Evolutionary conservation across 2,329 filamentous ascomycete genomes (phyloP).

Genomic region (Nannizzia gypsea): DNA sequence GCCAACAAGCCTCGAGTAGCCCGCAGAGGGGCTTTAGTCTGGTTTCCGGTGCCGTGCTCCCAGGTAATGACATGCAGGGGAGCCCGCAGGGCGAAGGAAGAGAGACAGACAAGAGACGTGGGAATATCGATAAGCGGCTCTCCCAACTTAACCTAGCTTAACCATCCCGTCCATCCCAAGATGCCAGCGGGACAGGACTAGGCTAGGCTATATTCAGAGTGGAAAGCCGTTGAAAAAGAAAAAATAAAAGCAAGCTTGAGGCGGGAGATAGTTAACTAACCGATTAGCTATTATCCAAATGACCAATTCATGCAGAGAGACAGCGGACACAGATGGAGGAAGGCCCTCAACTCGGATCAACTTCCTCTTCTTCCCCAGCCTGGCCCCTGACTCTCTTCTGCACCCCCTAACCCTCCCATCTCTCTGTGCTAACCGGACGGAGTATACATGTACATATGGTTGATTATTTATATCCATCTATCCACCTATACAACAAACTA

Average conservation of each 20-base stretch:
- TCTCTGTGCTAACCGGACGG: neutral
- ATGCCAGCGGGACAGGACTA: neutral
- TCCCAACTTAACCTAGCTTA: neutral
- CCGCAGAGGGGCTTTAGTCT: neutral
- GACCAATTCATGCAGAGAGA: too few relatives aligned
- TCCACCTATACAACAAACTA: too few relatives aligned
- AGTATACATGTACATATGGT: neutral
- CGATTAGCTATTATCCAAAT: too few relatives aligned
- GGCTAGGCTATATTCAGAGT: neutral
- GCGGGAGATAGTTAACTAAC: too few relatives aligned
- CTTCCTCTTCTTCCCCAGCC: neutral
- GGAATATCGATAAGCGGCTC: neutral
- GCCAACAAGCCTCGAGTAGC: neutral
- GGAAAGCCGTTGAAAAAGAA: conserved; percentile 1
- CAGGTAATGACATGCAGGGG: neutral
- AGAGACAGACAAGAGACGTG: neutral
- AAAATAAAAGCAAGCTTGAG: neutral
- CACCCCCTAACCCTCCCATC: neutral
- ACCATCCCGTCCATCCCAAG: neutral
- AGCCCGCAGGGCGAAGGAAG: neutral
- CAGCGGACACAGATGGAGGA: neutral
- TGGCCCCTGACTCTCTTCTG: neutral
- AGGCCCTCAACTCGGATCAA: too few relatives aligned
- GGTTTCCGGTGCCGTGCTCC: neutral
- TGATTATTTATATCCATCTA: neutral